Evolutionary conservation across 495 filamentous ascomycete species (phyloP).

Genomic region (Massariosphaeria phaeospora): DNA sequence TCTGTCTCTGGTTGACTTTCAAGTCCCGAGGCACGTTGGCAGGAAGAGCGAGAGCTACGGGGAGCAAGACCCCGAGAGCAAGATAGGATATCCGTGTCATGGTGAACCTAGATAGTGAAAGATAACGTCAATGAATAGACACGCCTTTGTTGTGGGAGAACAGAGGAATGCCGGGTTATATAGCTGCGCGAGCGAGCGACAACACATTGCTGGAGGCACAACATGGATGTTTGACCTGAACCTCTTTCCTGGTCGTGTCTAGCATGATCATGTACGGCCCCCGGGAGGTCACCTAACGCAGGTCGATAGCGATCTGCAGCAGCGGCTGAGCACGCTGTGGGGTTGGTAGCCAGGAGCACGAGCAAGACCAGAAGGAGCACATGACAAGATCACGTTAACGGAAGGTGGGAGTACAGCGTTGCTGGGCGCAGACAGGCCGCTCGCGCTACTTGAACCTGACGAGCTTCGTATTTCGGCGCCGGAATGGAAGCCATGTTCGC

Average conservation of each 20-base stretch:
- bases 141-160: no score
- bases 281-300: no score
- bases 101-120: no score
- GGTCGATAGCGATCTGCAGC: no score
- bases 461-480: background rate
- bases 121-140: no score
- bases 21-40: background rate
- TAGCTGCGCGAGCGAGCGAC: no score
- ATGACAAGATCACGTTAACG: constrained; percentile 8
- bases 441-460: background rate
- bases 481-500: background rate
- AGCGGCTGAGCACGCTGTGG: background rate
- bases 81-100: constrained; percentile 5
- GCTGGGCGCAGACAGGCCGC: constrained; percentile 1
- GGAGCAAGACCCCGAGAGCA: constrained; percentile 6
- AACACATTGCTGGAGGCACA: no score
- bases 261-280: no score
- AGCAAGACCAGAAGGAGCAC: no score
- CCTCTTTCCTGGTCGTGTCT: no score
- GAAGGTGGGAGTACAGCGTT: constrained; percentile 30
- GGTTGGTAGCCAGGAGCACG: background rate
- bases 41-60: constrained; percentile 6
- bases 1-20: background rate
- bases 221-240: no score
- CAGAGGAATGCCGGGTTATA: no score